Base-by-base conservation (phyloP, 148 eudicot species). In the Talinum fruticosum region DNA sequence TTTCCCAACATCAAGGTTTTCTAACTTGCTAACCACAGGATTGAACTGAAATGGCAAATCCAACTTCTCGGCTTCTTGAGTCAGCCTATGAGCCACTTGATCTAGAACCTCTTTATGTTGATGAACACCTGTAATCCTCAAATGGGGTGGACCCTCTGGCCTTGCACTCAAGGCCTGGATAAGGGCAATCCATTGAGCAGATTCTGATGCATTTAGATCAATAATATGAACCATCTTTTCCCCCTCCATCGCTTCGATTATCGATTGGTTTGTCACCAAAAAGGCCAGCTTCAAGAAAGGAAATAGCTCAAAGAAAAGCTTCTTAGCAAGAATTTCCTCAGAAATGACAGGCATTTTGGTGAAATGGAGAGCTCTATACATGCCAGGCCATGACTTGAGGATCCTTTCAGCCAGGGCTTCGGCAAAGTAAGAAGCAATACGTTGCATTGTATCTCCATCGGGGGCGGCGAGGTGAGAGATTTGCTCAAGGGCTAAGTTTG, bases 31-130 rank as follows among this genome's bases (percentile, higher is more conserved):
- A 13, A 90, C 93, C 7, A 93, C 73, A 38, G 96, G 92, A 76
- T 91, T 91, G 76, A 96, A 96, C 75, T 96, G 99, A 87, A 96
- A 96, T 21, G 99, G 97, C 38, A 95, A 83, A 84, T 95, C 99
- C 69, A 91, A 78, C 76, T 88, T 95, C 76, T 95, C 99, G 6
- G 99, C 99, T 78, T 96, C 99, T 76, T 91, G 87, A 21, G 79
- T 93, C 78, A 96, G 82, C 10, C 85, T 76, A 79, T 85, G 89
- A 75, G 97, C 99, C 81, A 91, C 87, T 82, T 90, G 93, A 5
- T 93, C 94, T 74, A 96, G 78, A 6, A 91, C 91, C 82, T 91
- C 94, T 80, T 91, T 96, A 34, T 89, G 89, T 5, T 82, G 88
- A 79, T 96, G 93, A 73, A 96, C 87, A 19, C 97, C 97, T 0